phyloP scores from a whole-genome alignment of 2,329 filamentous ascomycete species.

The Cylindrodendrum hubeiense region DNA sequence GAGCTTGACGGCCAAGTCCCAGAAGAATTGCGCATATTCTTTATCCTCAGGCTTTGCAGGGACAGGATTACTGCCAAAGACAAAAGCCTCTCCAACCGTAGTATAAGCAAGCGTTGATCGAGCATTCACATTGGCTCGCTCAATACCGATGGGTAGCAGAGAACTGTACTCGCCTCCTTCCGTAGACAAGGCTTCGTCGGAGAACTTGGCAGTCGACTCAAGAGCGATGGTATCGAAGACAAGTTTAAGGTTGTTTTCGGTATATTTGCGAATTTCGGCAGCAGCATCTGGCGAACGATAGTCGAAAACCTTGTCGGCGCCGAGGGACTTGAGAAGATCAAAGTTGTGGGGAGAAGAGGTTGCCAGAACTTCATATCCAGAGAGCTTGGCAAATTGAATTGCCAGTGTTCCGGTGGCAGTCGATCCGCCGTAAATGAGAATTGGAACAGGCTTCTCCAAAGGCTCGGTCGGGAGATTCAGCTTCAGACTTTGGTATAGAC shows the following conservation, averaged over 20 bases:
- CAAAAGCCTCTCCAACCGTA: conserved; percentile 52
- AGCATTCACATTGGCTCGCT: conserved; percentile 53
- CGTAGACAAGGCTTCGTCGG: conserved; percentile 47
- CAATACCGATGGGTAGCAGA: conserved; percentile 51
- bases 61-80: conserved; percentile 34
- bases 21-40: conserved; percentile 54
- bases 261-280: conserved; percentile 3
- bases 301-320: conserved; percentile 23
- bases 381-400: conserved; percentile 18
- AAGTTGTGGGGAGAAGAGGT: conserved; percentile 24
- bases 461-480: conserved; percentile 12
- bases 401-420: conserved; percentile 18
- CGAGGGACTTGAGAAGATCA: conserved; percentile 21
- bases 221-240: conserved; percentile 16
- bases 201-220: conserved; percentile 38
- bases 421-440: conserved; percentile 23
- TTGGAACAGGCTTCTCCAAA: neutral
- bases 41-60: conserved; percentile 46
- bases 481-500: conserved; percentile 58
- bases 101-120: conserved; percentile 55
- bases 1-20: conserved; percentile 48
- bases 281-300: neutral
- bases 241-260: conserved; percentile 2
- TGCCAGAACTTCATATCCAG: conserved; percentile 4
- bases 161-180: conserved; percentile 54